Percentiles rank a stretch among this genome's conserved stretches.
These are phyloP conservation scores for Paecilomyces formosus DNA, from an alignment of 2,329 filamentous ascomycete genomes.

Conservation along the genomic window DNA sequence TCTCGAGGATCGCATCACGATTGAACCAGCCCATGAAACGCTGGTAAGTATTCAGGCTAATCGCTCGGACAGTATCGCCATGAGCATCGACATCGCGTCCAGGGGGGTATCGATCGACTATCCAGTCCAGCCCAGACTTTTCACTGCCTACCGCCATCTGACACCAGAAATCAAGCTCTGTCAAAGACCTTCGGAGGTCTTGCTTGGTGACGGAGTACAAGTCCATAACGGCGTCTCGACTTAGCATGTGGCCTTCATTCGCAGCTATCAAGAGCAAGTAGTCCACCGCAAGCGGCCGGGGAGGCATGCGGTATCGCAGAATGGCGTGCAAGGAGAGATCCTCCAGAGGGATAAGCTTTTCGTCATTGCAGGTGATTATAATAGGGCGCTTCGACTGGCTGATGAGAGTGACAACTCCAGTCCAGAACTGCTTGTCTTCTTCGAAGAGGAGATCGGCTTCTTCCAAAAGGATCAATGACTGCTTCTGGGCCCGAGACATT, in stretches of 20 bases:
- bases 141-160: conserved; percentile 88
- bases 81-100: conserved; percentile 61
- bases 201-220: conserved; percentile 62
- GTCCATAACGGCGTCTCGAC: conserved; percentile 56
- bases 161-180: conserved; percentile 91
- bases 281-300: conserved; percentile 63
- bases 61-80: conserved; percentile 63
- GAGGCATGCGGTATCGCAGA: conserved; percentile 64
- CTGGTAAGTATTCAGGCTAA: conserved; percentile 73
- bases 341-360: conserved; percentile 68
- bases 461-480: conserved; percentile 88
- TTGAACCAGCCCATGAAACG: conserved; percentile 69
- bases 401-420: conserved; percentile 69
- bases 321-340: conserved; percentile 77
- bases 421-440: conserved; percentile 94
- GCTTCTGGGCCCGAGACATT: conserved; percentile 57
- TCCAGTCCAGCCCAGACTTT: conserved; percentile 87
- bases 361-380: conserved; percentile 91
- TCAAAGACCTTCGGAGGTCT: conserved; percentile 75
- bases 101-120: conserved; percentile 67
- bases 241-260: conserved; percentile 76
- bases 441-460: conserved; percentile 92
- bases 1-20: conserved; percentile 48
- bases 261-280: conserved; percentile 76
- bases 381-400: conserved; percentile 82